phyloP scores from a whole-genome alignment of 176 grass and related monocot genomes.

The Triticum dicoccoides region DNA sequence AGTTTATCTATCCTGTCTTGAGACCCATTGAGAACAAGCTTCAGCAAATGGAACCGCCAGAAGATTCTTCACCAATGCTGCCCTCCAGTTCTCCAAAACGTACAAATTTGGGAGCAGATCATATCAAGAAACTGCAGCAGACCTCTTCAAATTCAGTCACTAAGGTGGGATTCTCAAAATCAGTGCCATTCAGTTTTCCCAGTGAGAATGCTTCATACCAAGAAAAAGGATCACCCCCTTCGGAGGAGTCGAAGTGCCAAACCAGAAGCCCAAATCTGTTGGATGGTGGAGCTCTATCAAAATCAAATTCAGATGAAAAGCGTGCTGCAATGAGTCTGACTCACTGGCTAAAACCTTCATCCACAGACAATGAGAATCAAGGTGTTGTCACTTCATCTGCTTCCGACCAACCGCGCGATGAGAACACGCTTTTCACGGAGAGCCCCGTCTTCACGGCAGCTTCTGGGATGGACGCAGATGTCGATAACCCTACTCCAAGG shows the following conservation, averaged over 20 bases:
- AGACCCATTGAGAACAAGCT: conserved; percentile 51
- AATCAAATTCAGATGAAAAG: conserved; percentile 38
- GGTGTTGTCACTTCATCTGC: neutral
- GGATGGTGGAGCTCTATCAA: conserved; percentile 19
- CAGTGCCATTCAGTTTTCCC: neutral
- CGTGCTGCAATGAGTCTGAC: conserved; percentile 41
- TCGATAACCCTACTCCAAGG: conserved; percentile 5
- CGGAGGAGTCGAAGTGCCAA: conserved; percentile 17
- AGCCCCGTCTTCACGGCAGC: conserved; percentile 17
- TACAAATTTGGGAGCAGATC: conserved; percentile 10
- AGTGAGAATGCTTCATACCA: conserved; percentile 7
- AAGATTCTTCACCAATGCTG: neutral
- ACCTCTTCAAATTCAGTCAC: conserved; percentile 1
- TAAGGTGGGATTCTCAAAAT: conserved; percentile 23
- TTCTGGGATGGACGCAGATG: conserved; percentile 33
- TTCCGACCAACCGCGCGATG: neutral
- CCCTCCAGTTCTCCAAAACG: neutral
- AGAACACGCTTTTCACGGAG: neutral
- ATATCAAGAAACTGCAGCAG: conserved; percentile 17
- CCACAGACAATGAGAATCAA: conserved; percentile 8
- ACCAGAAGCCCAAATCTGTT: neutral
- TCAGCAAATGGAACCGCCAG: neutral
- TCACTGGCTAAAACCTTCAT: conserved; percentile 45
- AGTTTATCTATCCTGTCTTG: conserved; percentile 59
- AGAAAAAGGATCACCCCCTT: conserved; percentile 24